Evolutionary conservation across 768 basidiomycete genomes (phyloP), one percentile per base, ranked within the genome.

Genomic region (Phylloporus scabripes): DNA sequence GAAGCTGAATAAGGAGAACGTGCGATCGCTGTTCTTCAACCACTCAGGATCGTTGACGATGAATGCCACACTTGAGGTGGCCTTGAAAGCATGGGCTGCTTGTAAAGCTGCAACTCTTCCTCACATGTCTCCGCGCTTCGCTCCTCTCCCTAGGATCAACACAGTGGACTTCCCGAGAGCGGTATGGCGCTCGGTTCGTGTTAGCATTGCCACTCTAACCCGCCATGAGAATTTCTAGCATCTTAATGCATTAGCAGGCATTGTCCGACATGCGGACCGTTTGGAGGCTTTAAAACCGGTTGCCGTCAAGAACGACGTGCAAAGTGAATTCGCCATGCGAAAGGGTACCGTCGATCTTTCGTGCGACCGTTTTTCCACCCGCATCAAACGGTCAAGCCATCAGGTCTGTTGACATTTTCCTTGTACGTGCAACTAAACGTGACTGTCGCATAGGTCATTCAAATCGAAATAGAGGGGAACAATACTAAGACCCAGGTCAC

Each of bases 271-370:
- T 40, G 62, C 72, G 2, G 70, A 75, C 12, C 72, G 74, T 7
- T 65, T 80, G 14, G 72, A 78, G 15, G 65, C 74, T 15, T 52
- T 72, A 48, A 81, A 81, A 54, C 79, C 83, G 0, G 53, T 52
- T 0, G 51, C 64, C 28, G 70, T 65, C 7, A 72, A 63, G 28
- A 81, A 83, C 41, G 68, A 72, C 9, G 65, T 81, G 7, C 45
- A 53, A 5, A 28, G 58, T 3, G 49, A 66, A 0, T 67, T 67
- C 50, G 60, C 39, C 1, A 7, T 47, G 10, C 63, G 63, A 38
- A 58, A 69, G 21, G 72, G 60, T 4, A 42, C 51, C 0, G 34
- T 81, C 7, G 54, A 62, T 4, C 46, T 81, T 1, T 45, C 32
- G 1, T 77, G 67, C 14, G 60, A 46, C 10, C 74, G 79, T 1